Evolutionary conservation across 805 yeast genomes (phyloP).

Genomic region (Blastobotrys attinorum): DNA sequence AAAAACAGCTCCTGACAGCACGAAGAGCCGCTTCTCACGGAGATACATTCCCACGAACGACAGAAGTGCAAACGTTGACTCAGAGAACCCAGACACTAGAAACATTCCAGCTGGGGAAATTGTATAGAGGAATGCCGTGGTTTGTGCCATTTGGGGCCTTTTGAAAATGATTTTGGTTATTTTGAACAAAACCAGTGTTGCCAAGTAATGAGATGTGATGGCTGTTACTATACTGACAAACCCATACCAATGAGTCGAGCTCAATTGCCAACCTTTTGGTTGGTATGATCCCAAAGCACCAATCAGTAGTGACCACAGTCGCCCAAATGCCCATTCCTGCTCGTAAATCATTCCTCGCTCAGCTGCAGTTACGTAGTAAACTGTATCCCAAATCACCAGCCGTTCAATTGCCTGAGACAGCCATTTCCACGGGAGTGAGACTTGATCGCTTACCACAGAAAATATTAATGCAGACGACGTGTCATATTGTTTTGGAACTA

Average conservation of each 20-base stretch:
- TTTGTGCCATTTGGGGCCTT: constrained; percentile 24
- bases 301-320: constrained; percentile 60
- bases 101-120: constrained; percentile 80
- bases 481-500: constrained; percentile 40
- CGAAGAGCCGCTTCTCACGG: constrained; percentile 37
- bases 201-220: constrained; percentile 44
- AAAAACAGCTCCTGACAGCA: constrained; percentile 47
- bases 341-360: constrained; percentile 52
- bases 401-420: constrained; percentile 18
- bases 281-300: background rate
- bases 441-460: background rate
- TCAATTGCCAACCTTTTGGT: background rate
- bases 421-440: background rate
- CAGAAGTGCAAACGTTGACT: constrained; percentile 56
- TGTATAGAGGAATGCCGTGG: constrained; percentile 40
- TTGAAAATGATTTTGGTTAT: constrained; percentile 33
- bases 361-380: constrained; percentile 59
- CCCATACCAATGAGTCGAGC: constrained; percentile 35
- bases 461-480: constrained; percentile 40
- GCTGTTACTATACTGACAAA: constrained; percentile 42
- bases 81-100: constrained; percentile 66
- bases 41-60: constrained; percentile 49
- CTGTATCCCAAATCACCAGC: constrained; percentile 78
- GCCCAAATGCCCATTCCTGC: constrained; percentile 86
- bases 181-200: constrained; percentile 41